Base-by-base conservation (phyloP, 257 asterid genomes). In the Ballota nigra region DNA sequence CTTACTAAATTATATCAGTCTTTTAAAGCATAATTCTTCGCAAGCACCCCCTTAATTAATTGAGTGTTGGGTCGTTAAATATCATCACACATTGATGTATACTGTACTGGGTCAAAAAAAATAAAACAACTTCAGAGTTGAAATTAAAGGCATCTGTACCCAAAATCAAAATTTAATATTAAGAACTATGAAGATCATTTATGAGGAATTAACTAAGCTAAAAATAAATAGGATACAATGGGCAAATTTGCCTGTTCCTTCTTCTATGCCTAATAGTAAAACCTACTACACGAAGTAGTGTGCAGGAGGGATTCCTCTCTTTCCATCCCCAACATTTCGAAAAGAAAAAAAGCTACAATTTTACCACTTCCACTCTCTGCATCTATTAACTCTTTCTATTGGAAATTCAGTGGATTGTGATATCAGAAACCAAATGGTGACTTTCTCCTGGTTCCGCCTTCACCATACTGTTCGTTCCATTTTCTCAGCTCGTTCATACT, bases 391-490 rank as follows among this genome's bases (percentile, higher is more conserved):
- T n/a, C 52, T 18, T 29, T 47, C 71, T 73, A 56, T 11, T 18
- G 29, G 74, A 11, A 62, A 55, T 68, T 72, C 31, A 7, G 69
- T 56, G 66, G 24, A 62, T 41, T 8, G 62, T 62, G 26, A 41
- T 52, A 64, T 86, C 86, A 89, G 72, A 95, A 95, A 22, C 99
- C 99, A 65, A 95, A 92, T 40, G 95, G 98, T 1, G 98, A 88
- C 72, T 86, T 95, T 75, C 79, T 85, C 71, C 99, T 79, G 85
- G 96, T 91, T 79, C 99, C 99, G 45, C 95, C 99, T 86, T 95
- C 99, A 1, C 99, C 99, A 19, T 95, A 95, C 71, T 86, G 98
- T 66, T 92, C 99, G 40, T 95, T 91, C 99, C 99, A 95, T 84
- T 95, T 95, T 70, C 99, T 81, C 78, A 95, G 78, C 75, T 91